Percentiles rank a stretch among this genome's conserved stretches.
These are phyloP conservation scores for Chamaenerion angustifolium DNA, from an alignment of 345 rosid genomes.

Conservation along the genomic window DNA sequence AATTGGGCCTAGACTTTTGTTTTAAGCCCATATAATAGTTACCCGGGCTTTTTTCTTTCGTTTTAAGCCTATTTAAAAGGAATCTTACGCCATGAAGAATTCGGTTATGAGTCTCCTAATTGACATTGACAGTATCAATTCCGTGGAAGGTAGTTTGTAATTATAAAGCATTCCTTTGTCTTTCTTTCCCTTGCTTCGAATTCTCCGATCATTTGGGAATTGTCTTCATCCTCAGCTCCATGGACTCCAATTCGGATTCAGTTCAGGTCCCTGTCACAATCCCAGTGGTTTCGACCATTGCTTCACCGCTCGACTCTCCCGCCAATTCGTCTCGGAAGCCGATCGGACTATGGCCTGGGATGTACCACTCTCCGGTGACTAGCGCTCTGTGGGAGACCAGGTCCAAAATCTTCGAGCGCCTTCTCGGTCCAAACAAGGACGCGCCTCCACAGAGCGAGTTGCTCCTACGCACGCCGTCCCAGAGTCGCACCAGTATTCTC, in stretches of 20 bases:
- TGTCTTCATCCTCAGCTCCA: neutral
- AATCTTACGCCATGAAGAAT: no score
- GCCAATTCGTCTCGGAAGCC: constrained; percentile 34
- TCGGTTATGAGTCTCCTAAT: no score
- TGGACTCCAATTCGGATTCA: constrained; percentile 4
- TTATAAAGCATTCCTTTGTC: no score
- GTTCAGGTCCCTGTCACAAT: constrained; percentile 20
- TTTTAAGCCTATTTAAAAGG: no score
- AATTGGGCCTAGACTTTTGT: no score
- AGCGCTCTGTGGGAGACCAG: constrained; percentile 73
- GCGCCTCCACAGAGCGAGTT: constrained; percentile 77
- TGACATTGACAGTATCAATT: no score
- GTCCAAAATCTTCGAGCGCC: constrained; percentile 55
- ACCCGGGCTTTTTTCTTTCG: no score
- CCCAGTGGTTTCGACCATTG: constrained; percentile 53
- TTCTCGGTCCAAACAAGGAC: constrained; percentile 66
- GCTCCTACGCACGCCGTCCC: constrained; percentile 42
- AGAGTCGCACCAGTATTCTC: constrained; percentile 51
- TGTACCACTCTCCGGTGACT: constrained; percentile 78
- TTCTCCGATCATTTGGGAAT: neutral
- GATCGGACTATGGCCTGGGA: constrained; percentile 75
- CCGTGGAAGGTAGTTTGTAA: no score
- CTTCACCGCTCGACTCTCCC: constrained; percentile 28
- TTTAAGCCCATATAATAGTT: no score
- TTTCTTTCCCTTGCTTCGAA: no score